Conservation (phyloP, 768 basidiomycete species). For the Clitopilus passeckerianus region DNA sequence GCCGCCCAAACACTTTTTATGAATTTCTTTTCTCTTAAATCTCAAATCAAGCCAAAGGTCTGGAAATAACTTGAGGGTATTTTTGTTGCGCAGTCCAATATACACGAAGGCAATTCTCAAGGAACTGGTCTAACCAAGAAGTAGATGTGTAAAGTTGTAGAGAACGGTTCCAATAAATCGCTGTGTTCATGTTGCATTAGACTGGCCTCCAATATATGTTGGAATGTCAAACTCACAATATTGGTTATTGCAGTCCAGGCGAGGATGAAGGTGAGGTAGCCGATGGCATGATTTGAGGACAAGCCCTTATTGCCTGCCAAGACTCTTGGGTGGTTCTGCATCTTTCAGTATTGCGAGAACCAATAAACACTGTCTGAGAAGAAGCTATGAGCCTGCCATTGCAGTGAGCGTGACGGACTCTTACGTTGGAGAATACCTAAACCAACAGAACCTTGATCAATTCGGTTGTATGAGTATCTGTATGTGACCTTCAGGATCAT, state of each 20-base stretch:
- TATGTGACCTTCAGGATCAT: neutral
- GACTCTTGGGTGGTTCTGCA: neutral
- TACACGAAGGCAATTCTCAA: too few species aligned
- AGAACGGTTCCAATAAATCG: slow-evolving; percentile 25
- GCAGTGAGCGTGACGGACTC: slow-evolving; percentile 35
- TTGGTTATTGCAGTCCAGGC: neutral
- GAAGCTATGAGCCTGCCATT: neutral
- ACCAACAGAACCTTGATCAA: slow-evolving; percentile 60
- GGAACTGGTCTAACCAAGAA: too few species aligned
- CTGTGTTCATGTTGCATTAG: slow-evolving; percentile 9
- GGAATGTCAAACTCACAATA: slow-evolving; percentile 39
- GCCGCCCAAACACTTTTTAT: slow-evolving; percentile 26
- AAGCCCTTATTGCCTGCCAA: too few species aligned
- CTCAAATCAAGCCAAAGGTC: neutral
- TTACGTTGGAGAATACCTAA: slow-evolving; percentile 84
- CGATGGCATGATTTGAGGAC: neutral
- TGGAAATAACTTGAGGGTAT: neutral
- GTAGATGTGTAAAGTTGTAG: slow-evolving; percentile 22
- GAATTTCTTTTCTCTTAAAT: slow-evolving; percentile 38
- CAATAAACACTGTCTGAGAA: slow-evolving; percentile 35
- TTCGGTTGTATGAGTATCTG: neutral
- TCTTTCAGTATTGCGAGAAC: slow-evolving; percentile 1
- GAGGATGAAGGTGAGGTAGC: neutral
- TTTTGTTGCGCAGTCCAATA: neutral
- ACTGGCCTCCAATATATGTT: slow-evolving; percentile 4